These are phyloP conservation scores for Cardiospermum halicacabum DNA, from an alignment of 345 rosid genomes.

Conservation along the genomic window DNA sequence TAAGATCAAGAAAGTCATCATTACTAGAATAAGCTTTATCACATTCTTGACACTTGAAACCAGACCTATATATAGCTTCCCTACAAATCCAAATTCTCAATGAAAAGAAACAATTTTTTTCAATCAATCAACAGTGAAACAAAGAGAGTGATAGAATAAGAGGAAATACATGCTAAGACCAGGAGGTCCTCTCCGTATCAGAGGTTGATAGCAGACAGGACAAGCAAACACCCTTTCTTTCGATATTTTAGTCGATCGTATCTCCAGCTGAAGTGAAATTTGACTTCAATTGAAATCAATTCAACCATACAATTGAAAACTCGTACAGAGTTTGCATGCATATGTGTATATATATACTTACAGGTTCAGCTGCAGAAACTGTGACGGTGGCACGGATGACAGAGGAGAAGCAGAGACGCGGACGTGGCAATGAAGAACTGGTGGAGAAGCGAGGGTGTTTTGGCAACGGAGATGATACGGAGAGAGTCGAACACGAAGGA, in stretches of 20 bases:
- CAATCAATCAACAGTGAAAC: background rate
- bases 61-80: conserved; percentile 80
- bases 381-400: conserved; percentile 28
- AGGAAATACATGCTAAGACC: conserved; percentile 92
- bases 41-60: conserved; percentile 80
- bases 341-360: no score
- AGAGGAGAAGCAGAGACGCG: conserved; percentile 31
- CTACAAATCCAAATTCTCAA: conserved; percentile 33
- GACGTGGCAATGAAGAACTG: conserved; percentile 20
- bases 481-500: conserved; percentile 33
- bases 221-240: conserved; percentile 66
- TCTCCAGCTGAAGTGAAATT: conserved; percentile 22
- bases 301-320: no score
- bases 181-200: conserved; percentile 80
- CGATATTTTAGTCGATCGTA: conserved; percentile 28
- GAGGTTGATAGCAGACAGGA: conserved; percentile 82
- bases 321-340: no score
- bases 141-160: background rate
- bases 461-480: conserved; percentile 24
- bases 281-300: background rate
- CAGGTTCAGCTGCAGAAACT: conserved; percentile 45
- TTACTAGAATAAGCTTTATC: conserved; percentile 81
- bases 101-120: no score
- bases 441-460: conserved; percentile 31
- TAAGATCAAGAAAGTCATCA: conserved; percentile 73